These are phyloP conservation scores for Tolypocladium tropicale DNA, from an alignment of 2,329 filamentous ascomycete species.

Conservation along the genomic window DNA sequence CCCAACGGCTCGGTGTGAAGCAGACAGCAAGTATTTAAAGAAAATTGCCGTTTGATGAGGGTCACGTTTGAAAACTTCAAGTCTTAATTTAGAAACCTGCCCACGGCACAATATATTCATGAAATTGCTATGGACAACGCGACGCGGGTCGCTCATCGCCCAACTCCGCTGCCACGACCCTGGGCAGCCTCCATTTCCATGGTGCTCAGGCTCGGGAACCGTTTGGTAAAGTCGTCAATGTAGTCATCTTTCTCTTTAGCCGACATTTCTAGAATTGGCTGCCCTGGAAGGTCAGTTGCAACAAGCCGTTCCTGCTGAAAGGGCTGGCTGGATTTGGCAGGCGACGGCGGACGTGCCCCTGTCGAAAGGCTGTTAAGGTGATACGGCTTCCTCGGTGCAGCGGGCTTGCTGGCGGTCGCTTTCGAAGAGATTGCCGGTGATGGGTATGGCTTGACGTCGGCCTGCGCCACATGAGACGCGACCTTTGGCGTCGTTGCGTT, in stretches of 20 bases:
- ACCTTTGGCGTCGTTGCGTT: slow-evolving; percentile 14
- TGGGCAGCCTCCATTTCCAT: slow-evolving; percentile 73
- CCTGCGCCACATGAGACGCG: slow-evolving; percentile 5
- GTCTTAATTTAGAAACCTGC: neutral
- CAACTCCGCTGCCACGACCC: slow-evolving; percentile 18
- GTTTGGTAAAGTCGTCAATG: slow-evolving; percentile 62
- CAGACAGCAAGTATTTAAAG: neutral
- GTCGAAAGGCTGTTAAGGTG: slow-evolving; percentile 49
- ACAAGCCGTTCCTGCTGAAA: slow-evolving; percentile 27
- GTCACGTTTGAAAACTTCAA: neutral
- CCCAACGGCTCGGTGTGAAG: neutral
- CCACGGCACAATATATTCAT: neutral
- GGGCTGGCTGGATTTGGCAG: slow-evolving; percentile 27
- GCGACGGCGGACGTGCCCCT: slow-evolving; percentile 30
- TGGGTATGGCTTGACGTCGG: slow-evolving; percentile 8
- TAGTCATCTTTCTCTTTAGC: slow-evolving; percentile 54
- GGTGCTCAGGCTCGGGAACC: slow-evolving; percentile 75
- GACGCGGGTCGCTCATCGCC: slow-evolving; percentile 9
- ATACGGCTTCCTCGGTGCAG: slow-evolving; percentile 50
- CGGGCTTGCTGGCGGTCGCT: slow-evolving; percentile 29
- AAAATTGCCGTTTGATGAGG: neutral
- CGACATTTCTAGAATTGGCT: slow-evolving; percentile 44
- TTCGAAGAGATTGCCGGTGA: slow-evolving; percentile 15
- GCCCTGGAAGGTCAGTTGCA: slow-evolving; percentile 34
- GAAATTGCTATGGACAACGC: neutral